Conservation (phyloP, 1,139 yeast species). For the Debaryomyces nepalensis region DNA sequence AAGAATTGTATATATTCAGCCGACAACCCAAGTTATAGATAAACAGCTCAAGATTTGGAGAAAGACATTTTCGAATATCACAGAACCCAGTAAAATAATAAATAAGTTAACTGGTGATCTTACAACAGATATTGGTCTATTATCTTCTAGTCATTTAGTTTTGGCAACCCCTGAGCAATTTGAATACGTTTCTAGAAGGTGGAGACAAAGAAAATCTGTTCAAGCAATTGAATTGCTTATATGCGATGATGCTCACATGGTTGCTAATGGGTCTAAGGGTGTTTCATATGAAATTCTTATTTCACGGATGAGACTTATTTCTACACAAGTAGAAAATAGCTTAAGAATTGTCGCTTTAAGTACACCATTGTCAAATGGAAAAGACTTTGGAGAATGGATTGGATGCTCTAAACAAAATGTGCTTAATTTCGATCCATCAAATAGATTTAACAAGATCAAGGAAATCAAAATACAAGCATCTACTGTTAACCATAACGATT, state of each 20-base stretch:
- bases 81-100: constrained; percentile 47
- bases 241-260: constrained; percentile 74
- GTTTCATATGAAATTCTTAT: constrained; percentile 69
- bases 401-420: constrained; percentile 64
- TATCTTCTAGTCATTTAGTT: constrained; percentile 67
- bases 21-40: constrained; percentile 61
- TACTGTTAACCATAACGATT: constrained; percentile 50
- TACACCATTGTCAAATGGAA: constrained; percentile 71
- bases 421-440: constrained; percentile 72
- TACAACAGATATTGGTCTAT: constrained; percentile 53
- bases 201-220: constrained; percentile 77
- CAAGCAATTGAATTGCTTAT: constrained; percentile 71
- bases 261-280: constrained; percentile 64
- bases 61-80: constrained; percentile 46
- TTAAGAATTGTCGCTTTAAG: constrained; percentile 70
- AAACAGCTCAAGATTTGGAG: constrained; percentile 54
- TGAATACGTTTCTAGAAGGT: constrained; percentile 71
- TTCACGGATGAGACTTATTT: constrained; percentile 72
- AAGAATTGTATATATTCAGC: constrained; percentile 70
- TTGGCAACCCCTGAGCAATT: constrained; percentile 81
- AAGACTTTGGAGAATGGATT: constrained; percentile 86
- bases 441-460: constrained; percentile 58
- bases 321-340: constrained; percentile 58
- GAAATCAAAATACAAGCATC: constrained; percentile 61
- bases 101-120: constrained; percentile 68